A percentile compares a stretch with the other conserved stretches of the same genome.
Evolutionary conservation across 441 rosid species (phyloP).

Genomic region (Codiaeum variegatum): DNA sequence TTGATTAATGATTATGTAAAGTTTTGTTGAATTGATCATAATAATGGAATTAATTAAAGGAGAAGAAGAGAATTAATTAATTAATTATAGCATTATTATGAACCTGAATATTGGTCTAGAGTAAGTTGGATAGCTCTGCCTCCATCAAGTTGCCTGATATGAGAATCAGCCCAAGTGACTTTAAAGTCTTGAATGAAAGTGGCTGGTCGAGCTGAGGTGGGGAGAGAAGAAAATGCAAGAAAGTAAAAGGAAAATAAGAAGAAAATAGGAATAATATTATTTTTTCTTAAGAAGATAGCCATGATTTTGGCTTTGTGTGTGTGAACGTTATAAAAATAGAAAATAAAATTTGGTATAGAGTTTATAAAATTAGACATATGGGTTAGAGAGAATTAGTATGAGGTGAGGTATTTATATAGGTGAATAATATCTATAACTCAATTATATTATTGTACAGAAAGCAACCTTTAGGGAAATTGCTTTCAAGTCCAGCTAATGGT

Average conservation of each 20-base stretch:
- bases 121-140: conserved; percentile 70
- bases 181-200: conserved; percentile 61
- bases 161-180: conserved; percentile 67
- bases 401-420: conserved; percentile 25
- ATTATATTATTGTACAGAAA: conserved; percentile 14
- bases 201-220: conserved; percentile 45
- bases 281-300: conserved; percentile 12
- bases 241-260: conserved; percentile 17
- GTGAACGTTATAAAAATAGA: too few species aligned
- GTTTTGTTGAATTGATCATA: not conserved
- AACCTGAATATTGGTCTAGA: conserved; percentile 78
- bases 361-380: conserved; percentile 15
- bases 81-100: not conserved
- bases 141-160: conserved; percentile 54
- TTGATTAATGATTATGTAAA: not conserved
- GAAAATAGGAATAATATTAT: not conserved
- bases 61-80: not conserved
- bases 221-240: conserved; percentile 24
- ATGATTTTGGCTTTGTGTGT: too few species aligned
- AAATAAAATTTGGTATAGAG: not conserved
- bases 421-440: too few species aligned
- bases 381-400: not conserved
- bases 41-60: not conserved
- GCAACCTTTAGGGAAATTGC: conserved; percentile 32
- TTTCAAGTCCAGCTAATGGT: conserved; percentile 77